phyloP scores from a whole-genome alignment of 1,284 basidiomycete genomes.

The Fomes fomentarius region DNA sequence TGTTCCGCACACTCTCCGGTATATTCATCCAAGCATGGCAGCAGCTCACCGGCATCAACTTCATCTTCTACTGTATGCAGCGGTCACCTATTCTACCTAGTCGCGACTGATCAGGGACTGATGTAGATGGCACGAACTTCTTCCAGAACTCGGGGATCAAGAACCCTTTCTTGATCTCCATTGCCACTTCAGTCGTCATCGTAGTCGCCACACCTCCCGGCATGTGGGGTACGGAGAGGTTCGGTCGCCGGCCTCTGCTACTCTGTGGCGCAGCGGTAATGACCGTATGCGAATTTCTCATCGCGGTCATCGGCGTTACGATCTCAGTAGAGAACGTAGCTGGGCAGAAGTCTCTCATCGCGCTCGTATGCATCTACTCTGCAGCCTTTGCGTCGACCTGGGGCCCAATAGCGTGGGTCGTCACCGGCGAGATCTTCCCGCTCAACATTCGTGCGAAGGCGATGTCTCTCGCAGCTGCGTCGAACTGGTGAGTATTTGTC shows the following conservation, averaged over 20 bases:
- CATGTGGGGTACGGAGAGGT: conserved; percentile 70
- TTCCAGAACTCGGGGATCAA: conserved; percentile 73
- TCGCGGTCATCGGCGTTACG: conserved; percentile 74
- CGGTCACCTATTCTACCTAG: no score
- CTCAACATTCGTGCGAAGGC: conserved; percentile 77
- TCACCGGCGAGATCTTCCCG: conserved; percentile 79
- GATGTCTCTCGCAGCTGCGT: conserved; percentile 73
- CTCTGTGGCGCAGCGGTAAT: conserved; percentile 76
- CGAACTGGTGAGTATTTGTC: conserved; percentile 70
- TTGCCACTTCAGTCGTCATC: conserved; percentile 76
- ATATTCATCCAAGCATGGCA: conserved; percentile 80
- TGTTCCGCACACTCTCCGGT: conserved; percentile 79
- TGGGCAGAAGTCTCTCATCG: conserved; percentile 39
- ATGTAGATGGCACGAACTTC: conserved; percentile 77
- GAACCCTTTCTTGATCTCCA: conserved; percentile 72
- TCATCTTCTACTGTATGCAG: conserved; percentile 69
- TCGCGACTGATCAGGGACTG: no score
- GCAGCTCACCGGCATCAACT: conserved; percentile 87
- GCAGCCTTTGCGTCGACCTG: conserved; percentile 79
- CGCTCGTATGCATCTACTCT: conserved; percentile 78
- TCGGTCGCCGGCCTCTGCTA: conserved; percentile 78
- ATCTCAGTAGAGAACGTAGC: conserved; percentile 43
- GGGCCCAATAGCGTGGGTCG: conserved; percentile 81
- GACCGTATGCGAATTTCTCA: conserved; percentile 74
- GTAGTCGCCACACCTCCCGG: conserved; percentile 73